phyloP scores from a whole-genome alignment of 257 asterid species.

The Henckelia pumila region DNA sequence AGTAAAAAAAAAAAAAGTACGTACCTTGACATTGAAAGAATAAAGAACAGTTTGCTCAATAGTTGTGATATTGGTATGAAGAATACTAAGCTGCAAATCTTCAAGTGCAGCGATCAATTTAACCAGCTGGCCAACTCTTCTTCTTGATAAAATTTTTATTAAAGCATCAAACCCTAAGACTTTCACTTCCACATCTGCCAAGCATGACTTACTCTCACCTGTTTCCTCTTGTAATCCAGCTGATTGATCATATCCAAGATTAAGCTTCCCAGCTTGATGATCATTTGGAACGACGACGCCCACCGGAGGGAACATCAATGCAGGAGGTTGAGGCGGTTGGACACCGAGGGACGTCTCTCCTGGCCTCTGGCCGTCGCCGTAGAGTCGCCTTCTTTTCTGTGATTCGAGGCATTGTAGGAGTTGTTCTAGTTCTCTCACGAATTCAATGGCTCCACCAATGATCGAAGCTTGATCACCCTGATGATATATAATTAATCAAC shows the following conservation, averaged over 20 bases:
- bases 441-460: slow-evolving; percentile 95
- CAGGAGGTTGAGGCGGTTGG: slow-evolving; percentile 34
- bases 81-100: slow-evolving; percentile 80
- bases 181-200: slow-evolving; percentile 92
- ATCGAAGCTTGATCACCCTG: slow-evolving; percentile 99
- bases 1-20: slow-evolving; percentile 39
- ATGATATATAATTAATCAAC: too few species aligned
- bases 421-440: slow-evolving; percentile 84
- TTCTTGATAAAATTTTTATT: slow-evolving; percentile 74
- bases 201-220: slow-evolving; percentile 77
- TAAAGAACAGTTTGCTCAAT: slow-evolving; percentile 91
- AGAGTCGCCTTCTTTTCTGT: slow-evolving; percentile 76
- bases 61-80: slow-evolving; percentile 87
- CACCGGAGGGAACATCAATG: slow-evolving; percentile 38
- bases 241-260: slow-evolving; percentile 44
- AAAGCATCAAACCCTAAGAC: slow-evolving; percentile 74
- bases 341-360: slow-evolving; percentile 42
- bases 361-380: slow-evolving; percentile 44
- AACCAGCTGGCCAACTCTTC: slow-evolving; percentile 75
- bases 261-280: slow-evolving; percentile 32
- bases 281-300: slow-evolving; percentile 41
- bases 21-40: slow-evolving; percentile 91
- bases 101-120: slow-evolving; percentile 81
- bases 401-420: slow-evolving; percentile 94
- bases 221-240: slow-evolving; percentile 54